Evolutionary conservation across 768 basidiomycete genomes (phyloP), one percentile per base, ranked within the genome.

Genomic region (Mycena leptocephala): DNA sequence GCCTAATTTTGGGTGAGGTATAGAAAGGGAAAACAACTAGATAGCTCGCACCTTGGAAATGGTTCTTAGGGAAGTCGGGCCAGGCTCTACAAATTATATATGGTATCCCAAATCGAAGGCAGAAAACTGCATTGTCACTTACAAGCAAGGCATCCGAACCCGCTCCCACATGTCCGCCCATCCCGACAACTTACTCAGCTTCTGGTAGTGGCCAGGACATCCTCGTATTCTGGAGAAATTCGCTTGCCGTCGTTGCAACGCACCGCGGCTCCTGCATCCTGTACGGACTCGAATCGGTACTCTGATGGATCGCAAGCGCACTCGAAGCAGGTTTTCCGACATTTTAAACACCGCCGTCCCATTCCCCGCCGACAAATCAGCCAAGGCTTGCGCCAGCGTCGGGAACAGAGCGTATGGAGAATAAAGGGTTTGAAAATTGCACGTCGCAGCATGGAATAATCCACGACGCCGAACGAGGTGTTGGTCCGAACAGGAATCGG

Each of bases 1-100:
- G 43, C 79, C 86, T 76, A 90, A 79, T 78, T 80, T 92, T n/a
- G 89, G 74, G 93, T 93, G 26, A 92, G 81, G 85, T 88, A 90
- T 90, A 0, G 84, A 88, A 1, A 20, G 94, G 81, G 0, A 46
- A n/a, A 20, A 20, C 9, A 58, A 28, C 3, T 7, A n/a, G 20
- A 24, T 5, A n/a, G 28, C 18, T 46, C 28, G 22, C 4, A 69
- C 75, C 76, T 35, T 70, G 68, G 65, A 78, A 78, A 18, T 78
- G 51, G 13, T 43, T 26, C 58, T 78, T 78, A 0, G 76, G 76
- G 26, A 74, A 71, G 3, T 78, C 64, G 2, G 76, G 76, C 76
- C 76, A 78, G 7, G 63, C 64, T 20, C 76, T 78, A 32, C 16
- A 10, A 24, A 20, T 58, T 35, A n/a, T 1, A n/a, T n/a, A n/a